These are phyloP conservation scores for Chaetomium tenue DNA, from an alignment of 495 filamentous ascomycete genomes.

Conservation along the genomic window DNA sequence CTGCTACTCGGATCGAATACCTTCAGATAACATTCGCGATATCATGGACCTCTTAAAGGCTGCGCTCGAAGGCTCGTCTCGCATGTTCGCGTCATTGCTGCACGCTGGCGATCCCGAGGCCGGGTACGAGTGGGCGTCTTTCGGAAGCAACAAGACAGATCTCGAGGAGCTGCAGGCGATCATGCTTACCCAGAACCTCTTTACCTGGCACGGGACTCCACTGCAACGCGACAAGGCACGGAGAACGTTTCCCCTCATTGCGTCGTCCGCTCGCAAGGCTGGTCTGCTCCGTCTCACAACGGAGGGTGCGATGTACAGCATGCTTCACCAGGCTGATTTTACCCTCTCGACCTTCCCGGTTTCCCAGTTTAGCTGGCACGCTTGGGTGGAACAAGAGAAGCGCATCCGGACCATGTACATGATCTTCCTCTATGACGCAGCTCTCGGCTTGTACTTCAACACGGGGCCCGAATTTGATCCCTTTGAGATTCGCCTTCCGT, in stretches of 20 bases:
- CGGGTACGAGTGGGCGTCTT: slow-evolving; percentile 36
- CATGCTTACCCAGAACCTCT: slow-evolving; percentile 54
- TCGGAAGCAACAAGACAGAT: slow-evolving; percentile 40
- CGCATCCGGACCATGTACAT: slow-evolving; percentile 60
- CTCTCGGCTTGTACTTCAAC: slow-evolving; percentile 66
- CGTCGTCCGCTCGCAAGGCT: slow-evolving; percentile 49
- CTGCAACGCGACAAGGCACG: slow-evolving; percentile 56
- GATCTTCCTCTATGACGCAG: slow-evolving; percentile 57
- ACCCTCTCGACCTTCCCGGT: slow-evolving; percentile 35
- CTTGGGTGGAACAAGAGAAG: slow-evolving; percentile 68
- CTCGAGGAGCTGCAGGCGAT: slow-evolving; percentile 60
- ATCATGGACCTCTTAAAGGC: slow-evolving; percentile 56
- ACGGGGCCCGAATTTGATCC: slow-evolving; percentile 54
- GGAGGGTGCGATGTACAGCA: slow-evolving; percentile 37
- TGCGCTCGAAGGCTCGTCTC: slow-evolving; percentile 52
- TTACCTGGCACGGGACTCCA: slow-evolving; percentile 63
- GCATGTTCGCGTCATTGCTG: slow-evolving; percentile 41
- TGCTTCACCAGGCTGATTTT: slow-evolving; percentile 48
- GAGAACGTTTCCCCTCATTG: slow-evolving; percentile 52
- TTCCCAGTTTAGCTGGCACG: slow-evolving; percentile 54
- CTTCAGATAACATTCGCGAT: slow-evolving; percentile 54
- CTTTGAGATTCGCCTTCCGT: slow-evolving; percentile 56
- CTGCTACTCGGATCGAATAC: slow-evolving; percentile 59
- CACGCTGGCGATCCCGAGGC: slow-evolving; percentile 35
- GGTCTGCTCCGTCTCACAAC: slow-evolving; percentile 51